Evolutionary conservation across 345 rosid genomes (phyloP).

Genomic region (Dovyalis caffra): DNA sequence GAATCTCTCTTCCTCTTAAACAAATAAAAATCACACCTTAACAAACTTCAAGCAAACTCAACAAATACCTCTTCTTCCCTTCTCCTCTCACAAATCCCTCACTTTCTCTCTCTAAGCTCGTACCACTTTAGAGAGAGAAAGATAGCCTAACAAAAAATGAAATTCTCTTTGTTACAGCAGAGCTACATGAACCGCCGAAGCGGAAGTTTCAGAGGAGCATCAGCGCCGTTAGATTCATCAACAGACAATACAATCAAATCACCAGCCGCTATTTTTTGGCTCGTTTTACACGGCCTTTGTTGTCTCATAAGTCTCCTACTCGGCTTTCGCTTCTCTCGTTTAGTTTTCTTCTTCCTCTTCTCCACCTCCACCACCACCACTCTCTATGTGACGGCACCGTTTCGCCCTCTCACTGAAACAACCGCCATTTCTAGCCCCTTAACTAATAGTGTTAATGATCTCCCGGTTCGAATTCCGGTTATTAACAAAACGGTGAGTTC

Average conservation of each 20-base stretch:
- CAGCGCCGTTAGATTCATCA: slow-evolving; percentile 61
- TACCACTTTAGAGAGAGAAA: not conserved
- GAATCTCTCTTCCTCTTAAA: slow-evolving; percentile 19
- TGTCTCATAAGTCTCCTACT: slow-evolving; percentile 86
- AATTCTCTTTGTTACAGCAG: slow-evolving; percentile 81
- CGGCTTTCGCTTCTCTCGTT: slow-evolving; percentile 90
- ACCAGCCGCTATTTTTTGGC: slow-evolving; percentile 69
- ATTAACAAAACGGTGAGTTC: slow-evolving; percentile 51
- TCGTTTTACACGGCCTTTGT: slow-evolving; percentile 68
- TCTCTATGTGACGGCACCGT: slow-evolving; percentile 55
- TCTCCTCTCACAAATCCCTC: not conserved
- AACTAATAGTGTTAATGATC: slow-evolving; percentile 16
- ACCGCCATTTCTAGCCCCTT: slow-evolving; percentile 21
- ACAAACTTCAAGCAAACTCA: slow-evolving; percentile 2
- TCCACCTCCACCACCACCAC: slow-evolving; percentile 51
- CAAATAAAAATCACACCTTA: not conserved
- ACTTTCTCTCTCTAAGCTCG: not conserved
- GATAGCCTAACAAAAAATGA: slow-evolving; percentile 39
- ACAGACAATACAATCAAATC: slow-evolving; percentile 59
- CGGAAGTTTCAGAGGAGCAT: slow-evolving; percentile 54
- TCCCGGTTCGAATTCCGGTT: slow-evolving; percentile 18
- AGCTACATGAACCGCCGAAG: slow-evolving; percentile 76
- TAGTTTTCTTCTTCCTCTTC: slow-evolving; percentile 86
- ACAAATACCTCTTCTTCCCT: slow-evolving; percentile 2
- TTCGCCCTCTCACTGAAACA: slow-evolving; percentile 33